Evolutionary conservation across 768 basidiomycete species (phyloP), one percentile per base, ranked within the genome.

Genomic region (Terana coerulea): DNA sequence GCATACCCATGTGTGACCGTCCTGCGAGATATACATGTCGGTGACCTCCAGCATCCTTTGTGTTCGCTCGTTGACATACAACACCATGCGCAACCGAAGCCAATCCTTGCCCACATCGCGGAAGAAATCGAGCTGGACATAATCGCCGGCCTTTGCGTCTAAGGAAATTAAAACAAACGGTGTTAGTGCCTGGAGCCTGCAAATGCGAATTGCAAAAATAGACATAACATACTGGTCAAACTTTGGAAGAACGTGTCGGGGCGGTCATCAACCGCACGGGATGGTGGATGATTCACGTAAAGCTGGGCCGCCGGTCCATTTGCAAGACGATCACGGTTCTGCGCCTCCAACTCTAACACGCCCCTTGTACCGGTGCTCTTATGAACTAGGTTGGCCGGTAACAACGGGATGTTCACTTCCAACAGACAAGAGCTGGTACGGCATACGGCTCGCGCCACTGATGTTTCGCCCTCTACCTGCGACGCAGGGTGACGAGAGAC

Each of bases 211-310:
- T n/a, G n/a, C n/a, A 2, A 5, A 30, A 33, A 41, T 15, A 40
- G 34, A 30, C 7, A 37, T 6, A 19, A 64, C 76, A 49, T 57
- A 82, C 84, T 59, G 52, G 65, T 55, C 26, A 68, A 59, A 61
- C 80, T 82, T 29, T 69, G 70, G 58, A 86, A 86, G 0, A 64
- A 71, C 28, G 81, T 83, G 8, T 64, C 63, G 3, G 61, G 55
- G n/a, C 69, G 59, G 6, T 76, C 74, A 66, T 86, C 83, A 4
- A 84, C 83, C 3, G 81, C 83, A 60, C 69, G 66, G 11, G 79
- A 81, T 22, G 74, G 71, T 24, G 82, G 66, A 62, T 75, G 68
- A 2, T 61, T 53, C 33, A 77, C 54, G 59, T 80, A 82, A 57
- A 73, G 62, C 14, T 55, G 37, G 19, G 60, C 60, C 22, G 65